A percentile compares a stretch with the other conserved stretches of the same genome.
Conservation (phyloP, 495 filamentous ascomycete genomes). For the Penicillium goetzii region DNA sequence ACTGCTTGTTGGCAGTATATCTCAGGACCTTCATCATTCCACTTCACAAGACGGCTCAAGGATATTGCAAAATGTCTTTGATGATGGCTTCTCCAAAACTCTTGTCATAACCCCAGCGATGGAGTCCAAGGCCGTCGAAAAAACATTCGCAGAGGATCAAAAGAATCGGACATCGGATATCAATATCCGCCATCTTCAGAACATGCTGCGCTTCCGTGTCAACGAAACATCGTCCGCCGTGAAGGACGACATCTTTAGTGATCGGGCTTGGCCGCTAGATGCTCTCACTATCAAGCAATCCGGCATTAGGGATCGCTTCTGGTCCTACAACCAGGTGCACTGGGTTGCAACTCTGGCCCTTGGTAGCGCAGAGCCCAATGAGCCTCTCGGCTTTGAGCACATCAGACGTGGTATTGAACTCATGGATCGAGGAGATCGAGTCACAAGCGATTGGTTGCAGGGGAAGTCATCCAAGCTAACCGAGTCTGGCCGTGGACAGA, state of each 20-base stretch:
- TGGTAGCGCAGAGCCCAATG: slow-evolving; percentile 52
- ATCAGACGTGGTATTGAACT: slow-evolving; percentile 44
- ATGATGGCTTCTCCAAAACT: slow-evolving; percentile 52
- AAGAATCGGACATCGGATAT: slow-evolving; percentile 59
- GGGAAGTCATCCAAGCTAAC: slow-evolving; percentile 36
- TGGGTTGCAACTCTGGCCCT: slow-evolving; percentile 64
- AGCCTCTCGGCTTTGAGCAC: slow-evolving; percentile 45
- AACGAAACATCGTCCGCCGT: slow-evolving; percentile 38
- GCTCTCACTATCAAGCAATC: slow-evolving; percentile 40
- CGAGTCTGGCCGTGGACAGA: slow-evolving; percentile 31
- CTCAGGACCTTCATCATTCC: slow-evolving; percentile 33
- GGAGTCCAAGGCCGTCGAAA: slow-evolving; percentile 38
- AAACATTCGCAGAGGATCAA: slow-evolving; percentile 46
- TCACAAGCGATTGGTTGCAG: slow-evolving; percentile 45
- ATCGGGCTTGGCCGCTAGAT: slow-evolving; percentile 44
- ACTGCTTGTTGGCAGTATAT: slow-evolving; percentile 74
- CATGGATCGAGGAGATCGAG: slow-evolving; percentile 40
- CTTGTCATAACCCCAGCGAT: slow-evolving; percentile 56
- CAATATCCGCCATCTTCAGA: slow-evolving; percentile 71
- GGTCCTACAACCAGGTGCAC: slow-evolving; percentile 63
- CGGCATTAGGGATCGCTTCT: slow-evolving; percentile 57
- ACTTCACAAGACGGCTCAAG: slow-evolving; percentile 49
- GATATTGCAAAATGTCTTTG: slow-evolving; percentile 50
- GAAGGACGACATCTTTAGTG: slow-evolving; percentile 39
- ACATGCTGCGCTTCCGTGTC: slow-evolving; percentile 60